These are phyloP conservation scores for Nakazawaea ambrosiae DNA, from an alignment of 805 yeast species.

Conservation along the genomic window DNA sequence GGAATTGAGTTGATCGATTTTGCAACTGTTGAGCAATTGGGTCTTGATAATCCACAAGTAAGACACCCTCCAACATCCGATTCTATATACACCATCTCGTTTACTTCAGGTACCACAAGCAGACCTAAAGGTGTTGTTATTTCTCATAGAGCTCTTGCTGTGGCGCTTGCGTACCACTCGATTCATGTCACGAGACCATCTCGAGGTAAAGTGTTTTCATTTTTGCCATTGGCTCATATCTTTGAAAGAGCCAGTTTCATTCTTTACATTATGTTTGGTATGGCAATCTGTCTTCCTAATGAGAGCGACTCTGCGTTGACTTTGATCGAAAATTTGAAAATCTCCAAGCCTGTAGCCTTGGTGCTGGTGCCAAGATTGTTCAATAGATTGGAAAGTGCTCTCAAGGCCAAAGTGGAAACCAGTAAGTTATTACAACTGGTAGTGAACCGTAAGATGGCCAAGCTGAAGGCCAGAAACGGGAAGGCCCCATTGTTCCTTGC, in stretches of 20 bases:
- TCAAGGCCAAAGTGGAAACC: constrained; percentile 38
- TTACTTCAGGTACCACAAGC: constrained; percentile 71
- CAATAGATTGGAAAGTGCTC: constrained; percentile 54
- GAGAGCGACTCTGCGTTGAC: constrained; percentile 39
- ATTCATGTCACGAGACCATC: background rate
- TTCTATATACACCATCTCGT: constrained; percentile 32
- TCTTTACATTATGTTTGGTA: constrained; percentile 7
- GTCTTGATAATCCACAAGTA: background rate
- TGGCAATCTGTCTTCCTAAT: constrained; percentile 43
- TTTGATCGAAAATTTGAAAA: constrained; percentile 50
- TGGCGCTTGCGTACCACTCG: constrained; percentile 24
- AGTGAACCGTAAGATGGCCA: constrained; percentile 9
- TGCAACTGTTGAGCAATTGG: constrained; percentile 38
- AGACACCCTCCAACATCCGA: constrained; percentile 16
- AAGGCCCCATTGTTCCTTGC: constrained; percentile 17
- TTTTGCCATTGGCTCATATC: constrained; percentile 15
- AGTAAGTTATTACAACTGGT: constrained; percentile 10
- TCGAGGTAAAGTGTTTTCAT: constrained; percentile 3
- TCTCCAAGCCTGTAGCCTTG: constrained; percentile 45
- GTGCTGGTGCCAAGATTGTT: constrained; percentile 60
- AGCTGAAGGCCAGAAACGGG: constrained; percentile 11
- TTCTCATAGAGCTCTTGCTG: constrained; percentile 45
- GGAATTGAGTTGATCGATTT: constrained; percentile 24
- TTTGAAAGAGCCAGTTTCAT: constrained; percentile 14
- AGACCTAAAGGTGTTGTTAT: constrained; percentile 74